A percentile compares a stretch with the other conserved stretches of the same genome.
These are phyloP conservation scores for Phaeosphaeriaceae sp. DNA, from an alignment of 2,329 filamentous ascomycete species.

Conservation along the genomic window DNA sequence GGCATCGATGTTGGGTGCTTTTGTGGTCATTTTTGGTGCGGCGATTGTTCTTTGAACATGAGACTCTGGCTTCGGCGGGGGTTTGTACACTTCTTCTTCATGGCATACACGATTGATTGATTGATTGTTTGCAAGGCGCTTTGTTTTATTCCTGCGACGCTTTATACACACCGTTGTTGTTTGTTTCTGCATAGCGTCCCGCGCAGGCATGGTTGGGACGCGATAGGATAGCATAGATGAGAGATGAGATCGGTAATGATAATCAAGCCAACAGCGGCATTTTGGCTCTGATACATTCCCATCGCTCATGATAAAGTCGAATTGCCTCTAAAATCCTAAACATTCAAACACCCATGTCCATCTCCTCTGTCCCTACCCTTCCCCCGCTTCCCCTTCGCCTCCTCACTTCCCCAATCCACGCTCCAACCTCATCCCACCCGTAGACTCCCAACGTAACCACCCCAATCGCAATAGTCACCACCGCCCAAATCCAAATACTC, in stretches of 20 bases:
- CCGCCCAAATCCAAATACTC: slow-evolving; percentile 9
- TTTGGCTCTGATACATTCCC: not conserved
- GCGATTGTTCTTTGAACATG: slow-evolving; percentile 3
- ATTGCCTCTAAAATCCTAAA: not conserved
- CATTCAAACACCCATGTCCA: not conserved
- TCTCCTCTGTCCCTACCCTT: not conserved
- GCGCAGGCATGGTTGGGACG: not conserved
- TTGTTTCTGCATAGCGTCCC: not conserved
- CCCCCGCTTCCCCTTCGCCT: not conserved
- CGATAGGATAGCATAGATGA: not conserved
- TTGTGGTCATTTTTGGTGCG: slow-evolving; percentile 5
- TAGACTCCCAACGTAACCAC: slow-evolving; percentile 6
- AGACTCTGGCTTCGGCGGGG: not conserved
- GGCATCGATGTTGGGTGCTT: slow-evolving; percentile 1
- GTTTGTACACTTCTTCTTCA: not conserved
- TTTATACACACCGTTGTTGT: not conserved
- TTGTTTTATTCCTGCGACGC: not conserved
- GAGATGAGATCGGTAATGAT: slow-evolving; percentile 1
- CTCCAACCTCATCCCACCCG: slow-evolving; percentile 3
- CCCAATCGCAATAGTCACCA: slow-evolving; percentile 5
- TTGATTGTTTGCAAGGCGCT: not conserved
- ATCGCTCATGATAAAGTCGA: not conserved
- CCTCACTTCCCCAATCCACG: not conserved
- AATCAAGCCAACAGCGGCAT: not conserved
- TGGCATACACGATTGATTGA: not conserved